Base-by-base conservation (phyloP, 2,329 filamentous ascomycete genomes). In the Eurotiales sp. region DNA sequence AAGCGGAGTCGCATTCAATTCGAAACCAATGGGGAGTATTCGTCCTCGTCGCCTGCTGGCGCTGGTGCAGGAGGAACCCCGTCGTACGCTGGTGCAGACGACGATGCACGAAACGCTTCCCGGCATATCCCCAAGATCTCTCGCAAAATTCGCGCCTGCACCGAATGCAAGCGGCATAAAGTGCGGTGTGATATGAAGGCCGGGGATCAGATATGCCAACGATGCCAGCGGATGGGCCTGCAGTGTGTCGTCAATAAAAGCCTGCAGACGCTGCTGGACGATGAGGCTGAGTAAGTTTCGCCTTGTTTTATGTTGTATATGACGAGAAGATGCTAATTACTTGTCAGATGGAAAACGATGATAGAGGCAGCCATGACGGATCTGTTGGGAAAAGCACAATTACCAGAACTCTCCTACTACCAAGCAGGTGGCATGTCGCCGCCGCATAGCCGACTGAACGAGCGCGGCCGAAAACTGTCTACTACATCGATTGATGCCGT, bases 171-270 rank as follows among this genome's bases (percentile, higher is more conserved):
- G 54, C 74, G 77, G 52, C 77, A 79, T 55, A 79, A 80, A 62
- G 77, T 79, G 55, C 77, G 77, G 61, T 79, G 77, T 61, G 73
- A 79, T 49, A 78, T 79, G 74, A 69, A 72, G 52, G 64, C 69
- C 36, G 71, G 71, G 25, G 75, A 77, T 23, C 70, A 75, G 23
- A 68, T 71, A 14, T 80, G 77, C 58, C 73, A 73, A 51, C 63
- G 77, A 52, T 80, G 77, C 61, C 67, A 70, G 41, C 74, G 77
- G 53, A 72, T 77, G 60, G 72, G 72, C 3, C 54, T 79, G 34
- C 73, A 76, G 27, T 79, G 77, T 57, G 66, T 78, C 25, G 65
- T 79, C 45, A 79, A 80, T 58, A 79, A 78, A 54, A 78, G 75
- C 53, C 66, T 75, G 21, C 72, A 75, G 59, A 77, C 75, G 8